Evolutionary conservation across 306 rosid species (phyloP), one percentile per base, ranked within the genome.

Genomic region (Inga leiocalycina): DNA sequence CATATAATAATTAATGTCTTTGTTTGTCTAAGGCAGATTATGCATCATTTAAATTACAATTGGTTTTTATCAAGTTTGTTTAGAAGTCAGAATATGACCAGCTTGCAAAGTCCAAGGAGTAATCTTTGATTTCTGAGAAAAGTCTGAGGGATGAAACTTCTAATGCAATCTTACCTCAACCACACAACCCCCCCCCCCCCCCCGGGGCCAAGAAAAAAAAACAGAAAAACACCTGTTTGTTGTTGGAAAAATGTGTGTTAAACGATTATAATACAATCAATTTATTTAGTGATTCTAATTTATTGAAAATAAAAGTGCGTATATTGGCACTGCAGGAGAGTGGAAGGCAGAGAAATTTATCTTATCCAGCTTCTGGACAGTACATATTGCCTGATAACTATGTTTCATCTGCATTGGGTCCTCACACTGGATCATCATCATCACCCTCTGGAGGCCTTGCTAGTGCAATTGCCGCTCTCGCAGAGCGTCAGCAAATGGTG

Each of bases 361-460:
- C 83, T 67, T 83, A 74, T 78, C 77, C 84, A 84, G 82, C 89
- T 70, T 75, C 93, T n/a, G 89, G 85, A 64, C 94, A 84, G 71
- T 88, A 83, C 75, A 80, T 81, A 43, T 64, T 79, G 2, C 88
- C 86, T 69, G 87, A 87, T 72, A 88, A 74, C 70, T 77, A 86
- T 84, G 88, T 77, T 69, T 83, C 91, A 67, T 86, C 92, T 72
- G 79, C 89, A 56, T 75, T 61, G 82, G 80, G 61, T 83, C 78
- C 88, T 62, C 86, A 80, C 45, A 80, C 92, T 1, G 99, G 91
- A 79, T 84, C 97, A 79, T 91, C 95, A 16, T 88, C 99, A 8
- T 97, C 99, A 12, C 97, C 97, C 32, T 92, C 98, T 3, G 93
- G 93, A n/a, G 97, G 98, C 54, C 98, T 97, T 83, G 99, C 98